Percentiles rank a stretch among this genome's conserved stretches.
phyloP scores from a whole-genome alignment of 495 filamentous ascomycete species.

The Clavariopsis aquatica region DNA sequence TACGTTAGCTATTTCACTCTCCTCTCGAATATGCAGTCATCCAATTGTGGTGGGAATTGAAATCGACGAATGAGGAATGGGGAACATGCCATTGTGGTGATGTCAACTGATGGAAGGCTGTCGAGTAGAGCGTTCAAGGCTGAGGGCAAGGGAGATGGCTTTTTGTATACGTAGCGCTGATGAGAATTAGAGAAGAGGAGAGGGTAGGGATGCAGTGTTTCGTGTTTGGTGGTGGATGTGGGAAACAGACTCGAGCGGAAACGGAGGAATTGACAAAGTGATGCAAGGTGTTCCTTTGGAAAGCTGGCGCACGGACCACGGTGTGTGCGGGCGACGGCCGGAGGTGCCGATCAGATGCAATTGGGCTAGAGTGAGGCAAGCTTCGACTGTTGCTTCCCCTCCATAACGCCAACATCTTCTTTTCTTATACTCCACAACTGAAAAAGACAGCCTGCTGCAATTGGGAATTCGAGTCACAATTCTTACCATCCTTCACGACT shows the following conservation, averaged over 20 bases:
- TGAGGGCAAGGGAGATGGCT: neutral
- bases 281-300: conserved; percentile 30
- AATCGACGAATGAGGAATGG: neutral
- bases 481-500: neutral
- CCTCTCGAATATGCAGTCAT: neutral
- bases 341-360: neutral
- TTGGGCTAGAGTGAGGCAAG: neutral
- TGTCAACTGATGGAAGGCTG: too few species aligned
- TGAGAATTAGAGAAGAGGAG: neutral
- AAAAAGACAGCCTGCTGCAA: neutral
- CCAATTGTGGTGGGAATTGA: neutral
- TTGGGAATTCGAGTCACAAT: neutral
- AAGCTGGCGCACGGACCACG: conserved; percentile 12
- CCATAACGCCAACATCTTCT: neutral
- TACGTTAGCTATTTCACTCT: neutral
- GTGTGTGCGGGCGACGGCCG: neutral
- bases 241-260: neutral
- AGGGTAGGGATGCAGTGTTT: neutral
- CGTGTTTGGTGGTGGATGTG: neutral
- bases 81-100: neutral
- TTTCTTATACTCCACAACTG: neutral
- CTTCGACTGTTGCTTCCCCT: neutral
- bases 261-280: neutral
- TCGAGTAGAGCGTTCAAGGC: neutral
- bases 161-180: neutral